Evolutionary conservation across 1,284 basidiomycete species (phyloP), one percentile per base, ranked within the genome.

Genomic region (Trametes pubescens): DNA sequence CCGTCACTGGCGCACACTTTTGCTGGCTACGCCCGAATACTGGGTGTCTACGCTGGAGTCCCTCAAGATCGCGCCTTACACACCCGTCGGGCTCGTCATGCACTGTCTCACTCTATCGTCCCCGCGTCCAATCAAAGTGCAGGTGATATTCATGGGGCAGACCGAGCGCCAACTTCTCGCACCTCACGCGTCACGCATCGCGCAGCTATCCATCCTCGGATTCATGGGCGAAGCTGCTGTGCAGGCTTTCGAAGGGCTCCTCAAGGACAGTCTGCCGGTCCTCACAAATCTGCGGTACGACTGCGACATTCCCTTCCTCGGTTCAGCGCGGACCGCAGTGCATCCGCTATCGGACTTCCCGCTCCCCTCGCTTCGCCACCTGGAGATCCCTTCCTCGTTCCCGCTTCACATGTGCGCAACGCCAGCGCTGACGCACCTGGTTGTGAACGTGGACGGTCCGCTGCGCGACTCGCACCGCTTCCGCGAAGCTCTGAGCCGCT

Each of bases 1-100:
- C 38, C 62, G 51, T 13, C 46, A 24, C 18, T 63, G 62, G 62
- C 62, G 62, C 51, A 9, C 34, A 16, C 11, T 59, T 29, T 16
- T 57, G 10, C 24, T 54, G 5, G 46, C 21, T 5, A 55, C 40
- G 47, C 62, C 62, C 35, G 46, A 59, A 21, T 46, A 59, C 49
- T 63, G 62, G 62, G 34, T 18, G 1, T 29, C 51, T 9, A 60
- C 26, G 34, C 35, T 60, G 34, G n/a, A 32, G 13, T 13, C 43
- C 9, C 37, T 52, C 38, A 10, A 32, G 21, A 9, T 18, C 29
- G n/a, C 22, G 46, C 2, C 7, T 37, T 38, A 18, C 18, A 16
- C 18, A 16, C 22, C 4, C 34, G 3, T 2, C 18, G 47, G n/a
- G 6, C 35, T 53, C 10, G 22, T 53, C 1, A 29, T 47, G 22